phyloP scores from a whole-genome alignment of 2,329 filamentous ascomycete genomes.

The Aspergillus spinulosporus region DNA sequence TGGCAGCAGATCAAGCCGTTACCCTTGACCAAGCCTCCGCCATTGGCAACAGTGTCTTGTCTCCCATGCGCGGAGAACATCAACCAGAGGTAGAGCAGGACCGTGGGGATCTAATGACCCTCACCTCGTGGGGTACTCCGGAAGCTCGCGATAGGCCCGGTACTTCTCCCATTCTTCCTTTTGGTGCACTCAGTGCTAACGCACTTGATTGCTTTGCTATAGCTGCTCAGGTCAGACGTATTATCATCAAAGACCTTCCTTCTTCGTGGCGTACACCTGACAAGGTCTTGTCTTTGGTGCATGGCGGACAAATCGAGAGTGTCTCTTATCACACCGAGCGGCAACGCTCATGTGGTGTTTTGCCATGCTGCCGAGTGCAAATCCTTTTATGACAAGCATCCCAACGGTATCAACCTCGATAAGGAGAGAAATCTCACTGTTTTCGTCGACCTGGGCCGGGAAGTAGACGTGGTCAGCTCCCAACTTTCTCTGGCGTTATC shows the following conservation, averaged over 20 bases:
- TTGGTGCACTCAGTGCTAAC: not conserved
- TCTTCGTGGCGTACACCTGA: slow-evolving; percentile 28
- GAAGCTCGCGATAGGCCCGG: slow-evolving; percentile 28
- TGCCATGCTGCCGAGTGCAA: slow-evolving; percentile 36
- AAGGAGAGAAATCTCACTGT: slow-evolving; percentile 33
- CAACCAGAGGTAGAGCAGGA: slow-evolving; percentile 25
- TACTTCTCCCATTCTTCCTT: slow-evolving; percentile 14
- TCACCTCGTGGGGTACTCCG: slow-evolving; percentile 35
- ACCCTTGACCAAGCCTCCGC: not conserved
- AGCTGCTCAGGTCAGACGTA: slow-evolving; percentile 31
- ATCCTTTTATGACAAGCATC: slow-evolving; percentile 37
- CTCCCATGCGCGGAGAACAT: not conserved
- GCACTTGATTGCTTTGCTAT: not conserved
- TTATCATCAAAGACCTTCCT: slow-evolving; percentile 42
- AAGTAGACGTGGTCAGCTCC: slow-evolving; percentile 44
- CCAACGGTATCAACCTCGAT: slow-evolving; percentile 39
- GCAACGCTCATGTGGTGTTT: slow-evolving; percentile 39
- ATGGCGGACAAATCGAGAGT: slow-evolving; percentile 41
- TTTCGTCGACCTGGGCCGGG: slow-evolving; percentile 41
- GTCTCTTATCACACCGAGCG: slow-evolving; percentile 25
- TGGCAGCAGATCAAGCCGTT: not conserved
- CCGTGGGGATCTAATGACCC: slow-evolving; percentile 32
- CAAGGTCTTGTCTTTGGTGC: slow-evolving; percentile 40
- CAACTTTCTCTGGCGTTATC: slow-evolving; percentile 44
- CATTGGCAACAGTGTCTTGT: slow-evolving; percentile 1